Conservation (phyloP, 345 rosid genomes). For the Eucalyptus tenuipes region DNA sequence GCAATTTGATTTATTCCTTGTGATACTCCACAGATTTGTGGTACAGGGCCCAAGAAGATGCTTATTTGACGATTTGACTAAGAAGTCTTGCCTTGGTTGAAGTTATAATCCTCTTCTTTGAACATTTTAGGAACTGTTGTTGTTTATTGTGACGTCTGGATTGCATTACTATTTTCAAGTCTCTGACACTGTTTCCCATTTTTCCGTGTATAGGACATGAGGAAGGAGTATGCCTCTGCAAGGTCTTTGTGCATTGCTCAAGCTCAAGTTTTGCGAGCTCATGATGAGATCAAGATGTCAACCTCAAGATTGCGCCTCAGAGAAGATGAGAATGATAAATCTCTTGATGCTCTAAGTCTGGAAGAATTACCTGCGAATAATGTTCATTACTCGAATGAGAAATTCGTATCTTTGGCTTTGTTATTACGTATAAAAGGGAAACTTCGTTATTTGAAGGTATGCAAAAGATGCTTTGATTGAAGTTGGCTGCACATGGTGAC, state of each 20-base stretch:
- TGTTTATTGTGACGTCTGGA: not conserved
- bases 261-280: slow-evolving; percentile 76
- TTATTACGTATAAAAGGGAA: slow-evolving; percentile 62
- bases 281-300: slow-evolving; percentile 93
- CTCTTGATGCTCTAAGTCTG: slow-evolving; percentile 63
- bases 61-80: not conserved
- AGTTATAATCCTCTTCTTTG: not conserved
- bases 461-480: not conserved
- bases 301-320: slow-evolving; percentile 69
- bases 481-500: not conserved
- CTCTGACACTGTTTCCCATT: not conserved
- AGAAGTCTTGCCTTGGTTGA: not conserved
- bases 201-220: slow-evolving; percentile 41
- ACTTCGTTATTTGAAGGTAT: slow-evolving; percentile 90
- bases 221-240: slow-evolving; percentile 78
- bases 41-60: not conserved
- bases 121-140: not conserved
- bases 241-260: slow-evolving; percentile 75
- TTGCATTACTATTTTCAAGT: not conserved
- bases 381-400: slow-evolving; percentile 65
- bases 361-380: slow-evolving; percentile 70
- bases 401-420: slow-evolving; percentile 54
- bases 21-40: not conserved
- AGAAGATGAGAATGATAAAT: slow-evolving; percentile 63
- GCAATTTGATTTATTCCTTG: not conserved